A percentile compares a stretch with the other conserved stretches of the same genome.
These are phyloP conservation scores for Lobosporangium transversale DNA, from an alignment of 192 early-diverging fungal species.

Conservation along the genomic window DNA sequence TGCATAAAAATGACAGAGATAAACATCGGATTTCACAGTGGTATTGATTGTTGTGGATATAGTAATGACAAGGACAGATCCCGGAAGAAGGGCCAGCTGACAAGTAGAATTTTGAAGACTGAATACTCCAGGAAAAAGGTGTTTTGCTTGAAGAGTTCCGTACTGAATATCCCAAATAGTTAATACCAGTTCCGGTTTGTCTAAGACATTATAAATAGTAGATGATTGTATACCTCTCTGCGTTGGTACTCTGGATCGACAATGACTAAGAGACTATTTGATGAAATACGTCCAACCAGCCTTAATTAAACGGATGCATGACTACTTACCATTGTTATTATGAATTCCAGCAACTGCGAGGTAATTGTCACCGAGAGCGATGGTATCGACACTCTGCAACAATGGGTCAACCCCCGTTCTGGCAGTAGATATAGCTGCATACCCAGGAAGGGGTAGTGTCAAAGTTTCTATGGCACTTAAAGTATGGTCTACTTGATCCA, in stretches of 20 bases:
- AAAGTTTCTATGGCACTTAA: slow-evolving; percentile 32
- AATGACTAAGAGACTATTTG: too few relatives aligned
- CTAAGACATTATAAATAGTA: too few relatives aligned
- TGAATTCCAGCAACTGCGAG: slow-evolving; percentile 55
- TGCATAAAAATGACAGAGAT: slow-evolving; percentile 56
- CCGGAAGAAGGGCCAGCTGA: slow-evolving; percentile 51
- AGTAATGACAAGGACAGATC: slow-evolving; percentile 55
- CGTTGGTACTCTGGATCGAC: too few relatives aligned
- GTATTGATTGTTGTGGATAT: slow-evolving; percentile 34
- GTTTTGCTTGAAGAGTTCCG: slow-evolving; percentile 61
- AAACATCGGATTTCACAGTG: slow-evolving; percentile 54
- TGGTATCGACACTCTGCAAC: slow-evolving; percentile 28
- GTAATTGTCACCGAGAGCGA: slow-evolving; percentile 56
- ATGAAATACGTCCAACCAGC: too few relatives aligned
- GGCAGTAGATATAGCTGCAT: not conserved
- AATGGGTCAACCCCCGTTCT: slow-evolving; percentile 19
- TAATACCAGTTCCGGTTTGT: slow-evolving; percentile 50
- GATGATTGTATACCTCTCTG: too few relatives aligned
- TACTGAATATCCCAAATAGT: slow-evolving; percentile 64
- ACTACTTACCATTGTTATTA: slow-evolving; percentile 24
- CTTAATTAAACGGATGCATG: too few relatives aligned
- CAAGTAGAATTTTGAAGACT: slow-evolving; percentile 24
- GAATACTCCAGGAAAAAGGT: slow-evolving; percentile 22
- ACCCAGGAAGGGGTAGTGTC: slow-evolving; percentile 39
- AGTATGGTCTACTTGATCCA: slow-evolving; percentile 13